Base-by-base conservation (phyloP, 768 basidiomycete genomes). In the Rhizopogon rudus region DNA sequence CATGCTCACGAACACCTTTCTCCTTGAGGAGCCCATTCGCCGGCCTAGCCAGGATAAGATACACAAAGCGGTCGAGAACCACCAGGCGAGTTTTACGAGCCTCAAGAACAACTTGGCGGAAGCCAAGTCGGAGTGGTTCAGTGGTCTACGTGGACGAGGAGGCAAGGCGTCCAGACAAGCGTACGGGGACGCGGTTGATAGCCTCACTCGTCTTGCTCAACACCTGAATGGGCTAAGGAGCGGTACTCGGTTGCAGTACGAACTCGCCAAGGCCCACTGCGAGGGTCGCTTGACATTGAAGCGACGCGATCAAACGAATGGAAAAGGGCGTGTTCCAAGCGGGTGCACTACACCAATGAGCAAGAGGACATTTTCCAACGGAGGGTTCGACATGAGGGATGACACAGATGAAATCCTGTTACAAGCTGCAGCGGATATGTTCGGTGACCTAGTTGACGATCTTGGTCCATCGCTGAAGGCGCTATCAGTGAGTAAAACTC, bases 21-120 rank as follows among this genome's bases (percentile, higher is more conserved):
- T 99, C 0, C 81, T 97, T 39, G 88, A 90, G 60, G 82, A 87
- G 52, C 79, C 80, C 1, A 72, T 80, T 44, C 80, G 78, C 56
- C 77, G 79, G 40, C 77, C 76, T 12, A 81, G 81, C 59, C 74
- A 81, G 28, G 82, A 81, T 28, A 82, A 81, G 58, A 78, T 98
- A 46, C 84, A 88, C 58, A 80, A 80, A 17, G 95, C 96, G 1
- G 86, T 93, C 42, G 81, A 89, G 59, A 79, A 82, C 44, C 96
- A 98, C 61, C 91, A 96, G 60, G 82, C 83, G 39, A 90, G 91
- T n/a, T 98, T 98, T 66, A 95, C 90, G 7, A 84, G 82, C 40
- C 80, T 99, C 55, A 93, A 94, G 73, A 87, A 88, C 64, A 91
- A 84, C 61, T 76, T 98, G 5, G 78, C 74, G 1, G 95, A 98